Percentiles rank a stretch among this genome's conserved stretches.
Conservation (phyloP, 305 asterid species). For the Caryopteris hybrid region DNA sequence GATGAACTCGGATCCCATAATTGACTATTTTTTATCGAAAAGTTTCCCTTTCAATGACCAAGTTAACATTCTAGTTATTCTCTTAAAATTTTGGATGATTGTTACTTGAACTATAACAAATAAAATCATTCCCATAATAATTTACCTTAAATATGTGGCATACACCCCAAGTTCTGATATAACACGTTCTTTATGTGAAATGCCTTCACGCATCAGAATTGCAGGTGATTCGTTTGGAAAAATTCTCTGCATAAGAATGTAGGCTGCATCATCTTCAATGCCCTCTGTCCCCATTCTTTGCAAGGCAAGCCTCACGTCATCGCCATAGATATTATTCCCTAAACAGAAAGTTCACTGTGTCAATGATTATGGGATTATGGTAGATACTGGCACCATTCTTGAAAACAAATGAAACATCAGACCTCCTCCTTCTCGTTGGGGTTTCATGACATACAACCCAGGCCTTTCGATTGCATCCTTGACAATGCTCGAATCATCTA, state of each 20-base stretch:
- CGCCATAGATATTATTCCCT: slow-evolving; percentile 95
- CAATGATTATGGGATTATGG: not conserved
- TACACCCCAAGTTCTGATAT: slow-evolving; percentile 88
- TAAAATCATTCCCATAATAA: not conserved
- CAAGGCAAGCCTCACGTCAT: slow-evolving; percentile 60
- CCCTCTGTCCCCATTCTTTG: slow-evolving; percentile 64
- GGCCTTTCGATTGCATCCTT: slow-evolving; percentile 83
- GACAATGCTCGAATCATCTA: slow-evolving; percentile 59
- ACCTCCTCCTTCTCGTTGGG: slow-evolving; percentile 99
- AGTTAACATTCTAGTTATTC: not conserved
- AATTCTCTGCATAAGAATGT: slow-evolving; percentile 95
- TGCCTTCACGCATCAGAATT: slow-evolving; percentile 72
- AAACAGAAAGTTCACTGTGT: slow-evolving; percentile 10
- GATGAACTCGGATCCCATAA: not conserved
- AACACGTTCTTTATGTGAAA: slow-evolving; percentile 57
- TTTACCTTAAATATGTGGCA: slow-evolving; percentile 80
- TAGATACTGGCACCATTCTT: not conserved
- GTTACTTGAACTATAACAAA: not conserved
- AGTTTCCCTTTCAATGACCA: not conserved
- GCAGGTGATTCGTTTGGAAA: slow-evolving; percentile 73
- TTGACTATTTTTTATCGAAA: not conserved
- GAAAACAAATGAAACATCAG: slow-evolving; percentile 1
- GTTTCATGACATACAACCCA: slow-evolving; percentile 90
- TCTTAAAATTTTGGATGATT: not conserved
- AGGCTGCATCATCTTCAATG: slow-evolving; percentile 75